phyloP scores from a whole-genome alignment of 345 rosid genomes.

The Fremontodendron californicum region DNA sequence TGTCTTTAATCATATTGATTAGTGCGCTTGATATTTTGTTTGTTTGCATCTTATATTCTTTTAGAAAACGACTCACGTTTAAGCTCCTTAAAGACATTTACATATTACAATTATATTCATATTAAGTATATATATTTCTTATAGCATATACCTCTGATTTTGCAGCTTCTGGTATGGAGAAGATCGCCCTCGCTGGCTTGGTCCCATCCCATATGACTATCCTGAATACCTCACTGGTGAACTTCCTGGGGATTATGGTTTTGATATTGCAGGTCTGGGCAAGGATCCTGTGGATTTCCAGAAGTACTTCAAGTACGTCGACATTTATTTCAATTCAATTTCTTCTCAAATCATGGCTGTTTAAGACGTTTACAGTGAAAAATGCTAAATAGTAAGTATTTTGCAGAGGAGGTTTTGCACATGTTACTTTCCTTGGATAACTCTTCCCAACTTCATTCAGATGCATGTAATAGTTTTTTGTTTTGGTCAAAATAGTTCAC shows the following conservation, averaged over 20 bases:
- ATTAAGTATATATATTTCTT: background rate
- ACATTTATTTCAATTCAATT: background rate
- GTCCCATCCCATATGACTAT: constrained; percentile 75
- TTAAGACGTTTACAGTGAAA: background rate
- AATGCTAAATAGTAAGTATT: background rate
- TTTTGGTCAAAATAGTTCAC: background rate
- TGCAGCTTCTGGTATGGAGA: constrained; percentile 89
- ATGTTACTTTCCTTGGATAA: background rate
- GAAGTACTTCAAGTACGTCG: constrained; percentile 68
- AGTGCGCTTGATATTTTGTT: background rate
- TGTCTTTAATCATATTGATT: background rate
- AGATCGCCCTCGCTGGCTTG: constrained; percentile 93
- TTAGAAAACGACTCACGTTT: background rate
- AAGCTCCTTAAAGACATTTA: background rate
- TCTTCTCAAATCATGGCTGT: background rate
- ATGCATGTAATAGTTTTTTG: background rate
- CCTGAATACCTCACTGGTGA: constrained; percentile 77
- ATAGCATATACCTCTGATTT: constrained; percentile 15
- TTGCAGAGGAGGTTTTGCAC: background rate
- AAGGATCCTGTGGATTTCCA: constrained; percentile 57
- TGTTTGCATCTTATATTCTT: background rate
- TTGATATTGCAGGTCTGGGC: constrained; percentile 77
- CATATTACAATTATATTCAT: background rate
- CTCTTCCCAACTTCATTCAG: background rate
- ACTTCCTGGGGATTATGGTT: constrained; percentile 90